Evolutionary conservation across 805 yeast genomes (phyloP).

Genomic region (Starmerella sirachaensis): DNA sequence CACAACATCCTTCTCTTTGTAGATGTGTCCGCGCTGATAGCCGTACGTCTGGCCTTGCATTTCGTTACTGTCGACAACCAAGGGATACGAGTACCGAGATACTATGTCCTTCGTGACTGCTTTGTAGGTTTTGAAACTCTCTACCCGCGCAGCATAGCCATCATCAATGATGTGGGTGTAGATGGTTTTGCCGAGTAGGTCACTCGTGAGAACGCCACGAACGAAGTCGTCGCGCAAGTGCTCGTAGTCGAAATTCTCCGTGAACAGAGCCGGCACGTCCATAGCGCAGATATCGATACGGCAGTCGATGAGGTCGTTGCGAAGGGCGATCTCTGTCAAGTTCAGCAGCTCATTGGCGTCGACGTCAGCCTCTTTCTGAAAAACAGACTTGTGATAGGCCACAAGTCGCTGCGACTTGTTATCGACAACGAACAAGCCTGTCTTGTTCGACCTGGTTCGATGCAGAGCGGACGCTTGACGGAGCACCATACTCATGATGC

Average conservation of each 20-base stretch:
- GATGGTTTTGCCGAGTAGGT: constrained; percentile 77
- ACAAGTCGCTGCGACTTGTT: constrained; percentile 62
- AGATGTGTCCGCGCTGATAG: constrained; percentile 74
- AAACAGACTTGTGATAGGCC: constrained; percentile 60
- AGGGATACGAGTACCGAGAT: constrained; percentile 86
- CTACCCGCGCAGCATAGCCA: constrained; percentile 89
- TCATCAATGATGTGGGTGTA: constrained; percentile 74
- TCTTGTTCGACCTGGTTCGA: constrained; percentile 64
- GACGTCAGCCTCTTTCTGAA: constrained; percentile 26
- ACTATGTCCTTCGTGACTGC: constrained; percentile 82
- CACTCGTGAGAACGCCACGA: constrained; percentile 80
- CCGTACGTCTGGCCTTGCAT: constrained; percentile 50
- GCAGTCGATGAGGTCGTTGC: constrained; percentile 93
- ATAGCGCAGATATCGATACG: constrained; percentile 92
- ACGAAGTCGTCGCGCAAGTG: constrained; percentile 75
- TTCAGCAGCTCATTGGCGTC: constrained; percentile 51
- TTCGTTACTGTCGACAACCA: constrained; percentile 75
- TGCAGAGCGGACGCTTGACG: constrained; percentile 76
- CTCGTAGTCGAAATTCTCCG: constrained; percentile 93
- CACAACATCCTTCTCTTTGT: constrained; percentile 78
- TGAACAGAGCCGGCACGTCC: constrained; percentile 87
- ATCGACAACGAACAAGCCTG: constrained; percentile 71
- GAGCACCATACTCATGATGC: constrained; percentile 87
- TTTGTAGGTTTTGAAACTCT: constrained; percentile 85
- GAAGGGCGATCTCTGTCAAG: constrained; percentile 55